Percentiles rank a stretch among this genome's conserved stretches.
Evolutionary conservation across 2,329 filamentous ascomycete species (phyloP).

Genomic region (Elsinoe ampelina): DNA sequence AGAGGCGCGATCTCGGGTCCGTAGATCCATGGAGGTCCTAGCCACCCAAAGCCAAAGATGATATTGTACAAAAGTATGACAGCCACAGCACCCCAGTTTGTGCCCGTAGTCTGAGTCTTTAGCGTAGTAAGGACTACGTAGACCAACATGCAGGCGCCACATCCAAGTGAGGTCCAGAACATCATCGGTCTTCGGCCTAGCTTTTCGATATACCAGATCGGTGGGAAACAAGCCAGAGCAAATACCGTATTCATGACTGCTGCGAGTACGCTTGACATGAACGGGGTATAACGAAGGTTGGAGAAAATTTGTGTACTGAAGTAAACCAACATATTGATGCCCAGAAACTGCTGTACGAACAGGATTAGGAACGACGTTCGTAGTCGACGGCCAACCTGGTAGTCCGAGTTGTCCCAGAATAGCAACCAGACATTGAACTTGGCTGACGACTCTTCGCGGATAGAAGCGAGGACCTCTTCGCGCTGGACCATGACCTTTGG

Average conservation of each 20-base stretch:
- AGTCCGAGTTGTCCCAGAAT: constrained; percentile 30
- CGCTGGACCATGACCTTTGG: constrained; percentile 20
- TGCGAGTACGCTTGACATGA: constrained; percentile 22
- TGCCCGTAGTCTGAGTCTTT: constrained; percentile 16
- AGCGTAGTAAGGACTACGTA: constrained; percentile 23
- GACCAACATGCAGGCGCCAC: constrained; percentile 22
- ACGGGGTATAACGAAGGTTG: constrained; percentile 22
- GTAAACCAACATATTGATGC: constrained; percentile 28
- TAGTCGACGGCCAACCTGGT: constrained; percentile 29
- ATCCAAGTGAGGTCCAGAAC: constrained; percentile 24
- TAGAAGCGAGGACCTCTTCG: constrained; percentile 23
- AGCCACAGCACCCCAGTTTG: constrained; percentile 23
- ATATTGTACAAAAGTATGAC: constrained; percentile 24
- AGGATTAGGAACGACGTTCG: constrained; percentile 31
- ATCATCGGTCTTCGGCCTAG: constrained; percentile 25
- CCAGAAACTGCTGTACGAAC: constrained; percentile 25
- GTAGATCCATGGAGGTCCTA: constrained; percentile 29
- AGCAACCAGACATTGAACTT: constrained; percentile 24
- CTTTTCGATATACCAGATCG: constrained; percentile 25
- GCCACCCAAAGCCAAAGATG: constrained; percentile 26
- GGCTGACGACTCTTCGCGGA: constrained; percentile 23
- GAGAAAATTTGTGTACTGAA: constrained; percentile 27
- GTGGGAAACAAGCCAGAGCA: constrained; percentile 22
- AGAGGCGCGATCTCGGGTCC: constrained; percentile 32
- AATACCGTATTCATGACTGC: constrained; percentile 24